Conservation (phyloP, 1,284 basidiomycete species). For the Puccinia polysora region DNA sequence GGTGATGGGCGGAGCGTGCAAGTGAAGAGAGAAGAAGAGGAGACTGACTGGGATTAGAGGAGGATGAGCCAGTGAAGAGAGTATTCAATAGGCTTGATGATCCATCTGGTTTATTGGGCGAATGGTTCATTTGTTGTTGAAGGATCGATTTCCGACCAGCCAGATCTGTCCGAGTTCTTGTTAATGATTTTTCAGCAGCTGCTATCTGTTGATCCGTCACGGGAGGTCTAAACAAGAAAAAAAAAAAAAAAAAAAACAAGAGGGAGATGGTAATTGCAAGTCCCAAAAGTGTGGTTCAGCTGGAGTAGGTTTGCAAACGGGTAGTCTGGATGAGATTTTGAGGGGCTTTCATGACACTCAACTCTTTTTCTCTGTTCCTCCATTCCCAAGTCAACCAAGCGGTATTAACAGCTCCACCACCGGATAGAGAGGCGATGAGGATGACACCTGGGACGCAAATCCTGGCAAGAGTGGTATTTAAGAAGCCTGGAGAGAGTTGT, state of each 20-base stretch:
- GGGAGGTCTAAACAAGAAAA: slow-evolving; percentile 45
- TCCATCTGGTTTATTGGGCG: slow-evolving; percentile 45
- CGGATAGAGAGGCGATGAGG: slow-evolving; percentile 55
- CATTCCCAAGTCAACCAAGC: slow-evolving; percentile 55
- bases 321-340: no score
- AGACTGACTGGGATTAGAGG: slow-evolving; percentile 8
- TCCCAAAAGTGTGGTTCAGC: no score
- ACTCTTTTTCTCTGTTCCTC: slow-evolving; percentile 49
- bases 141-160: slow-evolving; percentile 43
- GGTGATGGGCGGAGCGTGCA: no score
- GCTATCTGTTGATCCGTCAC: slow-evolving; percentile 50
- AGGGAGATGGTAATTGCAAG: no score
- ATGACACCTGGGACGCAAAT: slow-evolving; percentile 54
- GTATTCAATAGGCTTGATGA: slow-evolving; percentile 44
- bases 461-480: slow-evolving; percentile 50
- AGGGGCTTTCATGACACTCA: no score
- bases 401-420: slow-evolving; percentile 54
- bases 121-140: slow-evolving; percentile 44
- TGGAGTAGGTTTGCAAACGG: neutral
- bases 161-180: slow-evolving; percentile 49
- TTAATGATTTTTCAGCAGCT: slow-evolving; percentile 48
- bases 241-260: neutral
- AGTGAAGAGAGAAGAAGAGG: no score
- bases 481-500: slow-evolving; percentile 45
- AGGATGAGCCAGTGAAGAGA: slow-evolving; percentile 45